Evolutionary conservation across 176 grass and related monocot genomes (phyloP).

Genomic region (Saccharum officinarum): DNA sequence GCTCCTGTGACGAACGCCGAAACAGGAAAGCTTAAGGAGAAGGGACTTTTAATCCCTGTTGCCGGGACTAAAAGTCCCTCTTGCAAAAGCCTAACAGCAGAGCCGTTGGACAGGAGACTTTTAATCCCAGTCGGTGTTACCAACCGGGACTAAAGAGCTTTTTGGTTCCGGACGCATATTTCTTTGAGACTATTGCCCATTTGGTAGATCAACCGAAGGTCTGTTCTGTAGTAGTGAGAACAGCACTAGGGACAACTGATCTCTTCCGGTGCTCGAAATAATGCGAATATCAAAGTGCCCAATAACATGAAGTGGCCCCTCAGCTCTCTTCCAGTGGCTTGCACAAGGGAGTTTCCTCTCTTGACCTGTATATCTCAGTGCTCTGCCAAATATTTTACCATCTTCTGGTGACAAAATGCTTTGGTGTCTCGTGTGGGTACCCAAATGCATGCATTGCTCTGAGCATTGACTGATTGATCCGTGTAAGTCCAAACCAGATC

Average conservation of each 20-base stretch:
- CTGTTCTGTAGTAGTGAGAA: too few species aligned
- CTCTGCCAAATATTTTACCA: neutral
- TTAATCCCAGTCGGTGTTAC: too few species aligned
- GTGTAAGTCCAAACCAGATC: neutral
- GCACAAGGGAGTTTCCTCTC: neutral
- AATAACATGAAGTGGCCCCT: neutral
- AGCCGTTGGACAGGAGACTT: too few species aligned
- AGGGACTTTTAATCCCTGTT: too few species aligned
- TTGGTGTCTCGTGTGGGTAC: neutral
- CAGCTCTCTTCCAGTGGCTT: neutral
- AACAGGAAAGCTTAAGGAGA: too few species aligned
- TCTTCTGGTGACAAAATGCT: neutral
- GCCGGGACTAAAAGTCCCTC: too few species aligned
- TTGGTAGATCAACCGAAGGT: too few species aligned
- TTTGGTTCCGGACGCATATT: too few species aligned
- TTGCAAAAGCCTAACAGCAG: too few species aligned
- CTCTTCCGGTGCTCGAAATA: neutral
- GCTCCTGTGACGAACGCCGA: too few species aligned
- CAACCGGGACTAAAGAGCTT: too few species aligned
- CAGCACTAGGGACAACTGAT: constrained; percentile 64
- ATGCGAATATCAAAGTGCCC: neutral
- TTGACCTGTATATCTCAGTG: neutral
- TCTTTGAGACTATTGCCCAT: too few species aligned
- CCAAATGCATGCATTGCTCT: neutral
- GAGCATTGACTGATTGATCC: neutral